These are phyloP conservation scores for Salix caprea DNA, from an alignment of 345 rosid genomes.

Conservation along the genomic window DNA sequence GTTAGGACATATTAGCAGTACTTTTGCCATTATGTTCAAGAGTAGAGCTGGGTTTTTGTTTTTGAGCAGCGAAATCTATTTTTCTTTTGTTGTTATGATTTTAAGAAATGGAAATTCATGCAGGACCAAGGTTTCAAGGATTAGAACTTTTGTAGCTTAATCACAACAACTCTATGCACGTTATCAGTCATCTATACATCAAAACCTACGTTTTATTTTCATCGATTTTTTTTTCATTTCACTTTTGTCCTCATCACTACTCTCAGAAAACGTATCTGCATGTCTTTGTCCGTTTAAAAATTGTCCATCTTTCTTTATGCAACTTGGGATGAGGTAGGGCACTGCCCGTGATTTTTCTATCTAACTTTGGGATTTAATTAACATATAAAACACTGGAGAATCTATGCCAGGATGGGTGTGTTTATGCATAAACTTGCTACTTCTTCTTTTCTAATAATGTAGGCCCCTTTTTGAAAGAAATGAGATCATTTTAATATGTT, in stretches of 20 bases:
- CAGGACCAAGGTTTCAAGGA: not conserved
- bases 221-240: not conserved
- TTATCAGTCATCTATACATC: not conserved
- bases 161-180: not conserved
- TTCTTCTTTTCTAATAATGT: not conserved
- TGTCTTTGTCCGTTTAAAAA: not conserved
- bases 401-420: conserved; percentile 22
- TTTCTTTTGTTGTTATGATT: not conserved
- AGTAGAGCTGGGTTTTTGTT: not conserved
- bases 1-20: not conserved
- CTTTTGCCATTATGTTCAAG: not conserved
- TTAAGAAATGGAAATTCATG: not conserved
- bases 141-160: not conserved
- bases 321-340: not conserved
- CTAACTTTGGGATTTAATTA: conserved; percentile 26
- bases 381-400: conserved; percentile 15
- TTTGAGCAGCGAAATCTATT: not conserved
- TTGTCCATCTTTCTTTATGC: not conserved
- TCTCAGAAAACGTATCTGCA: not conserved
- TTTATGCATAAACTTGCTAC: not conserved
- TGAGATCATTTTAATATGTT: not conserved
- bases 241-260: not conserved
- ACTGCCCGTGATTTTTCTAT: not conserved
- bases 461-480: not conserved
- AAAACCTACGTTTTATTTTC: not conserved